Evolutionary conservation across 805 yeast genomes (phyloP), one percentile per base, ranked within the genome.

Genomic region (Wickerhamiella sorbophila): DNA sequence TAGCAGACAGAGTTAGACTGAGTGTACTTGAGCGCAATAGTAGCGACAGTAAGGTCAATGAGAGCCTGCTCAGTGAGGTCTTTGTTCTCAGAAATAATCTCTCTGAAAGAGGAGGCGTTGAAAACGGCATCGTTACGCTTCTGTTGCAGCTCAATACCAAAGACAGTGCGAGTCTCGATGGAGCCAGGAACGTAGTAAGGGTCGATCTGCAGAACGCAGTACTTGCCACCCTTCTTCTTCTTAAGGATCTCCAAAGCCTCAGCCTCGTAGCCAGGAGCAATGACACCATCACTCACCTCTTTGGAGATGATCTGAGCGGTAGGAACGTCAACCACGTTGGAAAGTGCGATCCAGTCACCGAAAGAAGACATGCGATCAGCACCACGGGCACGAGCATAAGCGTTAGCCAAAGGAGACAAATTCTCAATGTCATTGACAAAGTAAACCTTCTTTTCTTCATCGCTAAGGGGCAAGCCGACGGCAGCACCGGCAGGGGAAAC

Each of bases 401-500:
- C 98, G 59, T 82, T 81, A 49, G 98, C 98, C 59, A 91, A 72
- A 43, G 98, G 97, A 10, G 96, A 84, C 61, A 91, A 70, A 71
- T 87, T 84, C 65, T 84, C 94, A 57, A 88, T 85, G 63, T 85
- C 95, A 53, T 77, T 77, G 49, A 91, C 98, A 61, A 91, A 91
- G 72, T 91, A 91, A 50, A 88, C 75, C 66, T 88, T 82, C 74
- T 86, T 87, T 71, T 91, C 98, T 49, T 77, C 69, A 40, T 87
- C 98, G 37, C 80, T 59, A 55, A 91, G 71, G 51, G 98, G 98
- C 54, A 87, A 67, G 54, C 97, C 98, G 45, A 91, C 95, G 39
- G 98, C 98, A 38, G 78, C 94, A 66, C 98, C 98, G 22, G 98
- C 98, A 50, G 98, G 98, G 27, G 96, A 85, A 47, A 91, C 97